Evolutionary conservation across 257 asterid genomes (phyloP).

Genomic region (Rhazya stricta): DNA sequence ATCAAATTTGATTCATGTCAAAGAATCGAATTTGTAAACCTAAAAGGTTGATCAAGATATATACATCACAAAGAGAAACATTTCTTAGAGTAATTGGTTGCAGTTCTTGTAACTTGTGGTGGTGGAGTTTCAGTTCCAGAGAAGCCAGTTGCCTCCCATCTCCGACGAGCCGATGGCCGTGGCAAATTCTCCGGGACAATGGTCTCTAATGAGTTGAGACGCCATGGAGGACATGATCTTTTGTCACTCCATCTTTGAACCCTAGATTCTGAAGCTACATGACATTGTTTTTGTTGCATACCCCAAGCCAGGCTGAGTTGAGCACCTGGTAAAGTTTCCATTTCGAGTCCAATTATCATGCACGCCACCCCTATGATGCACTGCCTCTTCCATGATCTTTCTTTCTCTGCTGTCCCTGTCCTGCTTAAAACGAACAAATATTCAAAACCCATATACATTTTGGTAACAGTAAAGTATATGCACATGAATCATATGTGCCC

Average conservation of each 20-base stretch:
- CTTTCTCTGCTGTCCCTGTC: constrained; percentile 26
- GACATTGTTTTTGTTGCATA: constrained; percentile 12
- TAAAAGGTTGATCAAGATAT: no score
- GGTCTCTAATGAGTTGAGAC: constrained; percentile 59
- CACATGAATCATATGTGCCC: no score
- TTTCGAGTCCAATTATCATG: constrained; percentile 41
- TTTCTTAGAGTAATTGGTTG: not conserved
- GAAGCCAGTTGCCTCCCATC: constrained; percentile 49
- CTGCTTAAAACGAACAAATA: constrained; percentile 21
- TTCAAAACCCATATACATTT: no score
- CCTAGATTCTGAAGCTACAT: not conserved
- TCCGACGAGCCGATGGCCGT: constrained; percentile 55
- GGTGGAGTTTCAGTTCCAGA: constrained; percentile 19
- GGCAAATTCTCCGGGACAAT: constrained; percentile 85
- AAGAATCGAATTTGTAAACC: no score
- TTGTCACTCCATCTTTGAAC: constrained; percentile 62
- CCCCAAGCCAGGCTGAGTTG: constrained; percentile 25
- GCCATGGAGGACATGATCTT: constrained; percentile 74
- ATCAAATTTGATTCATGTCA: no score
- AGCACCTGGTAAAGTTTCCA: constrained; percentile 15
- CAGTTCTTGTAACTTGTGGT: constrained; percentile 28
- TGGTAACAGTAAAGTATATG: no score
- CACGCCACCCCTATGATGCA: constrained; percentile 39
- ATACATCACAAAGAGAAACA: constrained; percentile 4
- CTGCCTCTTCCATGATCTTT: constrained; percentile 41